phyloP scores from a whole-genome alignment of 345 rosid genomes.

The Erucastrum elatum region DNA sequence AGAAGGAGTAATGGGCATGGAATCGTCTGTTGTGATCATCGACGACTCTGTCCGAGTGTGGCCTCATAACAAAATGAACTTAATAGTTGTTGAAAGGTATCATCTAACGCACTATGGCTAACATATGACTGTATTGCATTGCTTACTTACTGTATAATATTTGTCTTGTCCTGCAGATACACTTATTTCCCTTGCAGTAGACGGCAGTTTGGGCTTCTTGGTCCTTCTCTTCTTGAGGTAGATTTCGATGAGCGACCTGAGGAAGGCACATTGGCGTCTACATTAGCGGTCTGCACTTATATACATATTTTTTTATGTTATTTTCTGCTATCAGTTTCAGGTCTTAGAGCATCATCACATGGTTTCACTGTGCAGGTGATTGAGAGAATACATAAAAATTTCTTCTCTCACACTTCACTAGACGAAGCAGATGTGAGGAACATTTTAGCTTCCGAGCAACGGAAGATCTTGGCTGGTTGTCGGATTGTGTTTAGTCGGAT shows the following conservation, averaged over 20 bases:
- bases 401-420: constrained; percentile 67
- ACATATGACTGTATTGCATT: background rate
- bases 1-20: constrained; percentile 99
- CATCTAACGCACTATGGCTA: background rate
- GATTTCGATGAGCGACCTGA: constrained; percentile 97
- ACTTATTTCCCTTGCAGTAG: constrained; percentile 96
- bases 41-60: constrained; percentile 98
- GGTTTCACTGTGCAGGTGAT: constrained; percentile 63
- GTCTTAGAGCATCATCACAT: constrained; percentile 19
- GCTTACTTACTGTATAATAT: background rate
- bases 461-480: constrained; percentile 82
- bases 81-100: constrained; percentile 95
- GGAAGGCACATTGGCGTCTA: constrained; percentile 94
- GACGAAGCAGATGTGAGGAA: constrained; percentile 89
- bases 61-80: constrained; percentile 91
- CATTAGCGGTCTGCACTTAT: constrained; percentile 72
- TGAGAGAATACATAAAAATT: constrained; percentile 73
- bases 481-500: constrained; percentile 89
- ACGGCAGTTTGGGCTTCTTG: constrained; percentile 93
- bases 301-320: constrained; percentile 1
- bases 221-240: constrained; percentile 98
- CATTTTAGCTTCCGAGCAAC: constrained; percentile 83
- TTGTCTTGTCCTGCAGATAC: constrained; percentile 56
- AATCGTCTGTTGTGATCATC: constrained; percentile 88
- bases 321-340: constrained; percentile 12